phyloP scores from a whole-genome alignment of 176 grass and related monocot species.

The Hordeum marinum region DNA sequence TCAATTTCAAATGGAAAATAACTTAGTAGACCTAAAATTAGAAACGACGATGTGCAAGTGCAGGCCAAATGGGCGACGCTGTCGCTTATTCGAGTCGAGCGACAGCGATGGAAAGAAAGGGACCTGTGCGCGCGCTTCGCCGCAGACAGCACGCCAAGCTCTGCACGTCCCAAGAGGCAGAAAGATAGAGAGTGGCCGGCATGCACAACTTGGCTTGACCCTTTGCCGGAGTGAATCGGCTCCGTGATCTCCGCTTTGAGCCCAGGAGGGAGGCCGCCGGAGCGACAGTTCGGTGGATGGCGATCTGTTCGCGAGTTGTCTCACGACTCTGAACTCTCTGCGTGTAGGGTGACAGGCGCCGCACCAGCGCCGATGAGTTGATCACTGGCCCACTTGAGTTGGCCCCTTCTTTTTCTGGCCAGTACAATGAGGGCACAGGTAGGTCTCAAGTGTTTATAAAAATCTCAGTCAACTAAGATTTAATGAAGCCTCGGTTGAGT shows the following conservation, averaged over 20 bases:
- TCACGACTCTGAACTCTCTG: neutral
- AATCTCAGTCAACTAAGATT: too few relatives aligned
- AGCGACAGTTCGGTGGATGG: slow-evolving; percentile 4
- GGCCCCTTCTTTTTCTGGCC: too few relatives aligned
- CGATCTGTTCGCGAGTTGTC: neutral
- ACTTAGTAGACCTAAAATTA: too few relatives aligned
- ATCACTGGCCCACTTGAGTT: neutral
- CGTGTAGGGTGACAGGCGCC: neutral
- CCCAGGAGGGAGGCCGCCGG: neutral
- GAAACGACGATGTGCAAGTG: neutral
- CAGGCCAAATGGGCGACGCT: neutral
- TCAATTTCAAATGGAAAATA: neutral
- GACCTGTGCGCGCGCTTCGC: neutral
- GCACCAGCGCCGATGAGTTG: neutral
- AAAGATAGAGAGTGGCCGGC: neutral
- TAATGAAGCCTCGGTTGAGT: too few relatives aligned
- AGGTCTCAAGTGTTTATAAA: too few relatives aligned
- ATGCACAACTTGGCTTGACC: neutral
- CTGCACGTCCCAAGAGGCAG: neutral
- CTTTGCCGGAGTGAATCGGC: slow-evolving; percentile 8
- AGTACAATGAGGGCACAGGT: too few relatives aligned
- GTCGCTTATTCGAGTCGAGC: neutral
- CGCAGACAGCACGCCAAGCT: neutral
- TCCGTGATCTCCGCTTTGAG: slow-evolving; percentile 25
- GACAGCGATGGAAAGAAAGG: neutral